Base-by-base conservation (phyloP, 2,329 filamentous ascomycete genomes). In the Mollisiaceae sp. region DNA sequence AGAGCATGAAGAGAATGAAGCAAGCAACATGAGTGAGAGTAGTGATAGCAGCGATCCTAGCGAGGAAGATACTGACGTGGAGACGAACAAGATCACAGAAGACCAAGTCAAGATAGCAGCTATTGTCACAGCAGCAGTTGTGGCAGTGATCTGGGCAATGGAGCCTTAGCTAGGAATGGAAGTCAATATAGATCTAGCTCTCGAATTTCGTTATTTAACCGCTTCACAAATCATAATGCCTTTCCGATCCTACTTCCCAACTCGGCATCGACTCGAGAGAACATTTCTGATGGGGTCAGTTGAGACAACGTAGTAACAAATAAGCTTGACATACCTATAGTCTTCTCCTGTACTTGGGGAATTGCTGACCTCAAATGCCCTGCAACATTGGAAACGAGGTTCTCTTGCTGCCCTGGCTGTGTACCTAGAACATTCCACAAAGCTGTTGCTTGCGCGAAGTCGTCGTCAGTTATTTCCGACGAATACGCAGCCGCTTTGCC, bases 341-440 rank as follows among this genome's bases (percentile, higher is more conserved):
- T 84, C 68, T 82, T 82, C 65, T 80, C 78, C 67, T 82, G 62
- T 32, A 64, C 57, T 32, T 55, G 41, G 8, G 56, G 56, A n/a
- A 64, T 79, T 1, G 86, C 86, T 59, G 77, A 82, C 54, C 77
- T 78, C 68, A 90, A 76, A 70, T 89, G 86, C 2, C 79, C 85
- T 2, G 86, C 77, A 20, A 90, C 80, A 69, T 89, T 90, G 64
- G 79, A 75, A 45, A 90, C 77, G 65, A 88, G 87, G 74, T 87
- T 86, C 2, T 86, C 82, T 76, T 89, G 86, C 74, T 89, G 87
- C 2, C 85, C 86, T 2, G 77, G 70, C 2, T 79, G 79, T 27
- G 77, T 76, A 1, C 82, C 83, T 2, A 73, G 68, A 22, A 79
- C 75, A 35, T 76, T 70, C 74, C 74, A 76, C 4, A 75, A 69